A percentile compares a stretch with the other conserved stretches of the same genome.
Evolutionary conservation across 495 filamentous ascomycete genomes (phyloP).

Genomic region (Letharia lupina): DNA sequence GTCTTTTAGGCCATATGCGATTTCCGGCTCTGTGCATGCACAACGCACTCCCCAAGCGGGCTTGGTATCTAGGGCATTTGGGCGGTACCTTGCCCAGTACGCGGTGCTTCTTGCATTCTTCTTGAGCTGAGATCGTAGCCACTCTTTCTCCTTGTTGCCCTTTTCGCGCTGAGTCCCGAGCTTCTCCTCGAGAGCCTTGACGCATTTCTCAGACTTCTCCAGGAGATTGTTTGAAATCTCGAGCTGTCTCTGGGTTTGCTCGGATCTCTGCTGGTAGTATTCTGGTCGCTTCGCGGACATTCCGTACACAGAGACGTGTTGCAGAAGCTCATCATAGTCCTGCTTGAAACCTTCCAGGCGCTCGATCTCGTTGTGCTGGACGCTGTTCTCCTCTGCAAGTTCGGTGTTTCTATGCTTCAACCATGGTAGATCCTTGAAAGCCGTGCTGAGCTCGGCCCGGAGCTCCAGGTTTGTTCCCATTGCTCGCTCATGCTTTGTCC

Average conservation of each 20-base stretch:
- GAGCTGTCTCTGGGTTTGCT: background rate
- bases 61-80: background rate
- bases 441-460: background rate
- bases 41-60: slow-evolving; percentile 1
- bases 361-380: background rate
- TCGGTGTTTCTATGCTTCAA: background rate
- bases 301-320: background rate
- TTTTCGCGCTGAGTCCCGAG: background rate
- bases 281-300: background rate
- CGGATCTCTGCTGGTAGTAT: background rate
- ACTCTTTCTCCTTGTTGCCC: background rate
- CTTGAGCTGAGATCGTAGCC: background rate
- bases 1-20: background rate
- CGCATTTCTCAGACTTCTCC: background rate
- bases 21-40: background rate
- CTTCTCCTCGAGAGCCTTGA: background rate
- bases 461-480: background rate
- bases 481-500: background rate
- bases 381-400: background rate
- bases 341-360: background rate
- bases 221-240: background rate
- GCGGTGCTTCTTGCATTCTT: background rate
- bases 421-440: background rate
- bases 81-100: background rate
- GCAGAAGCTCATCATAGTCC: background rate